Evolutionary conservation across 768 basidiomycete genomes (phyloP).

Genomic region (Boletus coccyginus): DNA sequence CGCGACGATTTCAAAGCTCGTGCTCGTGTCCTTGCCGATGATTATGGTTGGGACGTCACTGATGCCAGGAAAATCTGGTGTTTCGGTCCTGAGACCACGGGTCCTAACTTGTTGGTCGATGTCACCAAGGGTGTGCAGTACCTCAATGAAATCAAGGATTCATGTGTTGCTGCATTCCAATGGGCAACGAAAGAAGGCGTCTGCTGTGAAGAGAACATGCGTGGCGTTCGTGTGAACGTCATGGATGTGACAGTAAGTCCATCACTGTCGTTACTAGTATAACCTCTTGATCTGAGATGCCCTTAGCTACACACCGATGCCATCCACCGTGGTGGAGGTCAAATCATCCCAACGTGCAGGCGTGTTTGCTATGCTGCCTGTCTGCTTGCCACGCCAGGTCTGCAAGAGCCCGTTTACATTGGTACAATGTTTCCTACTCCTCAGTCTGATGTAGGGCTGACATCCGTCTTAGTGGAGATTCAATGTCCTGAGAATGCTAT

Average conservation of each 20-base stretch:
- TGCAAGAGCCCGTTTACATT: slow-evolving; percentile 97
- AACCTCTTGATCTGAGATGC: neutral
- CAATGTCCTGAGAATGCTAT: slow-evolving; percentile 97
- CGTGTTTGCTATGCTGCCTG: slow-evolving; percentile 96
- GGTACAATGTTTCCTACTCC: slow-evolving; percentile 41
- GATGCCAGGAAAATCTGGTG: slow-evolving; percentile 99
- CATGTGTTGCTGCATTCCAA: slow-evolving; percentile 98
- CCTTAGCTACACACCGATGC: slow-evolving; percentile 92
- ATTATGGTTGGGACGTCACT: slow-evolving; percentile 97
- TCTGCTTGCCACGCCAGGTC: slow-evolving; percentile 82
- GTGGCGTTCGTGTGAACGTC: slow-evolving; percentile 94
- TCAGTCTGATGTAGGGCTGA: slow-evolving; percentile 10
- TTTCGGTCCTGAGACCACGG: slow-evolving; percentile 98
- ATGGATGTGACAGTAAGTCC: slow-evolving; percentile 85
- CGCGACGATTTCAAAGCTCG: slow-evolving; percentile 98
- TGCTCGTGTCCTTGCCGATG: slow-evolving; percentile 94
- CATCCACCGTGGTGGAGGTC: slow-evolving; percentile 98
- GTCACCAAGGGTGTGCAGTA: slow-evolving; percentile 99
- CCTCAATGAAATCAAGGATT: slow-evolving; percentile 99
- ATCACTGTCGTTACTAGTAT: neutral
- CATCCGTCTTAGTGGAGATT: slow-evolving; percentile 71
- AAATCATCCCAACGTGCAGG: slow-evolving; percentile 96
- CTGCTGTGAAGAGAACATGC: slow-evolving; percentile 96
- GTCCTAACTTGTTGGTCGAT: slow-evolving; percentile 95
- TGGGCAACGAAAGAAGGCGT: slow-evolving; percentile 99